Base-by-base conservation (phyloP, 2,329 filamentous ascomycete genomes). In the Clonostachys chloroleuca region DNA sequence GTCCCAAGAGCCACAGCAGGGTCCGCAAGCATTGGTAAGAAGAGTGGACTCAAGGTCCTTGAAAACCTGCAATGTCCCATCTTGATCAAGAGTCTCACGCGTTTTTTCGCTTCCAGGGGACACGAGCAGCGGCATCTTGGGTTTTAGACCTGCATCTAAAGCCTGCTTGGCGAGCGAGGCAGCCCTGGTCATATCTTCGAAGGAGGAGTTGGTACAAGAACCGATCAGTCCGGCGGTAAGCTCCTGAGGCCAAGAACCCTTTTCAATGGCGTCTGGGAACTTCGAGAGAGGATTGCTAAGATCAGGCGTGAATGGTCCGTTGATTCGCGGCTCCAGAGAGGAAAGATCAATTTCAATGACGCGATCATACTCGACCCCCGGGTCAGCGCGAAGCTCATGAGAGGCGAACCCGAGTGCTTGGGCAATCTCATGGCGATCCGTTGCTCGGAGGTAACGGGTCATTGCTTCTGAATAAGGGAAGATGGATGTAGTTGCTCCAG, bases 401-500 rank as follows among this genome's bases (percentile, higher is more conserved):
- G 65, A 65, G 60, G 84, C 86, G 58, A 89, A 89, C 36, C 77
- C 69, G 58, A 75, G 51, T 88, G 81, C 60, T 64, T 89, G 83
- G 60, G 84, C 86, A 58, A 89, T 89, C 36, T 77, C 69, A 58
- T 74, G 70, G 59, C 86, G 83, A 74, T 87, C 88, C 55, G 86
- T 90, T 37, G 85, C 83, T 48, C 71, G 71, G 43, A 90, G 75
- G 70, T 89, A 90, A 61, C 87, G 81, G 71, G 87, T 83, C 85
- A 89, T 89, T 63, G 83, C 78, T 67, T 89, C 83, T 68, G 88
- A 88, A 80, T 87, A 89, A 53, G 86, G 86, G 80, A 90, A 90
- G 44, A 89, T 64, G 20, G 84, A 87, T 46, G 85, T 89, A 40
- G 85, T 89, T 49, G 84, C 77, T 56, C 77, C 77, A 49, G 74